phyloP scores from a whole-genome alignment of 352 stramenopile species.

The Pythium brachiatum region DNA sequence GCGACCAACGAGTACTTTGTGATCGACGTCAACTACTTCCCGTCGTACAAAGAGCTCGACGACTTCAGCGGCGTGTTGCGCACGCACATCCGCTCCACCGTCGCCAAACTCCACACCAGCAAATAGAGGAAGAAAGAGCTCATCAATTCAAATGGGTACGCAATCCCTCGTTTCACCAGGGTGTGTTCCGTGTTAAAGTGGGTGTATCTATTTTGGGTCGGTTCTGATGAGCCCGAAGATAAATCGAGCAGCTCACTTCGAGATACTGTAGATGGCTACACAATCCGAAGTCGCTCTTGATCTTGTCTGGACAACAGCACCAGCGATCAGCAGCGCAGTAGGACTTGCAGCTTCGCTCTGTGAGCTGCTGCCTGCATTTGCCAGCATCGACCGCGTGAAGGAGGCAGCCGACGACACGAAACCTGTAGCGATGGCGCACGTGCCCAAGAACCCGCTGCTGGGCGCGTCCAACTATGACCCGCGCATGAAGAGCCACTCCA shows the following conservation, averaged over 20 bases:
- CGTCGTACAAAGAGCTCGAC: conserved; percentile 81
- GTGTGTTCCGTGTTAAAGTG: not conserved
- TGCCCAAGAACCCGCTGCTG: conserved; percentile 70
- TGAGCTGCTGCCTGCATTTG: conserved; percentile 2
- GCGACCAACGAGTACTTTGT: conserved; percentile 55
- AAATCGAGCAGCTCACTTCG: not conserved
- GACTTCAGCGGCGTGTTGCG: conserved; percentile 60
- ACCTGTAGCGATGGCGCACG: no score
- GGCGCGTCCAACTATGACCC: conserved; percentile 74
- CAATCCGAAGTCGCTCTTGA: not conserved
- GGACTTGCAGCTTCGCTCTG: not conserved
- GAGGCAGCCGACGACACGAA: not conserved
- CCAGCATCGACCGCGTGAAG: not conserved
- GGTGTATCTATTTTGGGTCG: not conserved
- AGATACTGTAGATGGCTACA: conserved; percentile 3
- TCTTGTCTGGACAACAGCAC: not conserved
- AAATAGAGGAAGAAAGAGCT: conserved; percentile 2
- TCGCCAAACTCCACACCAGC: conserved; percentile 1
- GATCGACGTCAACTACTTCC: conserved; percentile 89
- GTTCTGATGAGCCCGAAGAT: not conserved
- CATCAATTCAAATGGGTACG: conserved; percentile 6
- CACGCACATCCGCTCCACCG: conserved; percentile 40
- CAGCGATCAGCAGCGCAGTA: not conserved
- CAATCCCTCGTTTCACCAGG: not conserved
- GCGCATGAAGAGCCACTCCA: conserved; percentile 58